These are phyloP conservation scores for Pharus latifolius DNA, from an alignment of 176 grass and related monocot species.

Conservation along the genomic window DNA sequence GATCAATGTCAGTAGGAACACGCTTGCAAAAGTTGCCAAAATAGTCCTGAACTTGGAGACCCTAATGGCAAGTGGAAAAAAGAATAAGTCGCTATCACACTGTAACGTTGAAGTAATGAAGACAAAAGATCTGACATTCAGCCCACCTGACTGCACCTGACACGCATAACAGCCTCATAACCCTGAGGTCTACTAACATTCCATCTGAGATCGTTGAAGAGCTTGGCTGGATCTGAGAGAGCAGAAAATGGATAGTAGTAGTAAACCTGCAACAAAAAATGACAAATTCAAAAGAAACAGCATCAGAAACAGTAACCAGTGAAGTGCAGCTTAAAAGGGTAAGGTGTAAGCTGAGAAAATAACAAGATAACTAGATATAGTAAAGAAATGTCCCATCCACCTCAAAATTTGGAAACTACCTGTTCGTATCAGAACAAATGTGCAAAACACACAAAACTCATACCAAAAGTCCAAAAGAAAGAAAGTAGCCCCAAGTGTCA, in stretches of 20 bases:
- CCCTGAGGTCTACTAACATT: slow-evolving; percentile 89
- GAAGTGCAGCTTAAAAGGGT: neutral
- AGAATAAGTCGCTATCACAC: neutral
- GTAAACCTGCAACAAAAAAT: slow-evolving; percentile 57
- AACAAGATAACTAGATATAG: neutral
- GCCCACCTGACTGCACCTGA: slow-evolving; percentile 70
- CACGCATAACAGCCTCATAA: slow-evolving; percentile 88
- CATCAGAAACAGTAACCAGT: neutral
- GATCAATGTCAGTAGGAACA: slow-evolving; percentile 93
- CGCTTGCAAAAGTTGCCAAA: slow-evolving; percentile 82
- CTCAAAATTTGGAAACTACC: neutral
- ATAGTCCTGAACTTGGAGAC: slow-evolving; percentile 80
- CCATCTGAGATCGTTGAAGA: slow-evolving; percentile 95
- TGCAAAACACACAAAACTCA: neutral
- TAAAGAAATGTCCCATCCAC: neutral
- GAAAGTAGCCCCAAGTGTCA: neutral
- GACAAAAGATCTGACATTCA: slow-evolving; percentile 17
- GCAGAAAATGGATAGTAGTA: slow-evolving; percentile 92
- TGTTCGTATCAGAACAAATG: neutral
- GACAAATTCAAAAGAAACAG: neutral
- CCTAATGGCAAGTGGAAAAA: slow-evolving; percentile 31
- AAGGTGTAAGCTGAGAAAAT: neutral
- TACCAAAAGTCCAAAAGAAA: neutral
- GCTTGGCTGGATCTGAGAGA: slow-evolving; percentile 73
- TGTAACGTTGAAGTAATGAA: neutral